Evolutionary conservation across 495 filamentous ascomycete species (phyloP), one percentile per base, ranked within the genome.

Genomic region (Neohortaea acidophila): DNA sequence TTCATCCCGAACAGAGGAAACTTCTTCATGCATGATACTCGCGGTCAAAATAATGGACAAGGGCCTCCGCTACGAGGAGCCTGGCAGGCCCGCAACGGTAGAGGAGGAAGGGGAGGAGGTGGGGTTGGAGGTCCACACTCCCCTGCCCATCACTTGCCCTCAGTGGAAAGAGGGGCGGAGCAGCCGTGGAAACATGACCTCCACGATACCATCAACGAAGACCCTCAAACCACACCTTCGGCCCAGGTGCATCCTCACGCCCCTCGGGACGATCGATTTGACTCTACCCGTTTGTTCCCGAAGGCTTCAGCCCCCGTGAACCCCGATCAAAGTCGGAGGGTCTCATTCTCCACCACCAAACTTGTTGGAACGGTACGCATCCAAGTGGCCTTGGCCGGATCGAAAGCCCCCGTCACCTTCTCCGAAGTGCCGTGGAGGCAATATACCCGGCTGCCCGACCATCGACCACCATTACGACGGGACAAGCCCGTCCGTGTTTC

Each of bases 401-500:
- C 91, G 76, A 66, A 73, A 36, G 67, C 69, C 19, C 72, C 84
- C 2, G 72, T 81, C 36, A 54, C 66, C 27, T 83, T 86, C 49
- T 57, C 79, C 18, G 68, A 73, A 22, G 72, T 93, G 31, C 72
- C 79, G 34, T 70, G 86, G 35, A 82, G 78, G 53, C 76, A 84
- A 43, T 84, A 99, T 56, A 93, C 84, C 19, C 84, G 84, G 42
- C 71, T 99, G 22, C 89, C 89, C 42, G 82, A 94, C 51, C 89
- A 96, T 59, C 77, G 89, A 7, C 91, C 89, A 36, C 89, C 89
- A 22, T 69, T 99, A 23, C 80, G 89, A 34, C 81, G 89, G 31
- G 89, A 99, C 58, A 99, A 96, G 52, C 91, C 91, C 10, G 89
- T 96, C 20, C 77, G 89, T 30, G 82, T 99, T 39, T 94, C 85